phyloP scores from a whole-genome alignment of 331 rosid genomes.

The Malus hybrid region DNA sequence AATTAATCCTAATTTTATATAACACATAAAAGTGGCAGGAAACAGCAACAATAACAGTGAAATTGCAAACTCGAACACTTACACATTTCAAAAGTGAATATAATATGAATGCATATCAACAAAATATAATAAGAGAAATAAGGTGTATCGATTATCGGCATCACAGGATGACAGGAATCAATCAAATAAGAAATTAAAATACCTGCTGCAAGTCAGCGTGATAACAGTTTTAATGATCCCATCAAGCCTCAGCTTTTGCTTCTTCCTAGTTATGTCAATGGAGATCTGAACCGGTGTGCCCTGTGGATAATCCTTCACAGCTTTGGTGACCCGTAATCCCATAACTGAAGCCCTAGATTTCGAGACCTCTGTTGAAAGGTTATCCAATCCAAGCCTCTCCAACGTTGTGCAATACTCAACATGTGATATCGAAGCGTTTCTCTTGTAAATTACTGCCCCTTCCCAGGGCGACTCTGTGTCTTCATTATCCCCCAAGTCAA shows the following conservation, averaged over 20 bases:
- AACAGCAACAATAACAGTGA: neutral
- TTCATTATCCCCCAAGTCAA: conserved; percentile 42
- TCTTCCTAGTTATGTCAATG: conserved; percentile 66
- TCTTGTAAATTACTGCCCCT: conserved; percentile 79
- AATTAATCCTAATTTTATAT: neutral
- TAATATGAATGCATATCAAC: neutral
- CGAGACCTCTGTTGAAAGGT: conserved; percentile 56
- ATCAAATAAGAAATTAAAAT: conserved; percentile 11
- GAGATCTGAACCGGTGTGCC: conserved; percentile 97
- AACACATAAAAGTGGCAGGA: neutral
- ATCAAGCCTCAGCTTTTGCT: conserved; percentile 72
- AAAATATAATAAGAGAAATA: neutral
- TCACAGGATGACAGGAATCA: neutral
- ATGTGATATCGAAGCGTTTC: conserved; percentile 53
- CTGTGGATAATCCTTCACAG: conserved; percentile 59
- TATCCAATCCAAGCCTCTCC: conserved; percentile 81
- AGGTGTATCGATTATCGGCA: neutral
- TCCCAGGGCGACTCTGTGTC: conserved; percentile 68
- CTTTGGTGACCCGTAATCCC: conserved; percentile 78
- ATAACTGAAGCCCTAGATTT: conserved; percentile 66
- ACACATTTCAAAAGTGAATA: neutral
- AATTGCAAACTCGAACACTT: neutral
- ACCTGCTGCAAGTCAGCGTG: conserved; percentile 73
- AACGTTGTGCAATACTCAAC: conserved; percentile 88
- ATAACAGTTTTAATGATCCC: conserved; percentile 84